Percentiles rank a stretch among this genome's conserved stretches.
Conservation (phyloP, 305 asterid genomes). For the Fraxinus latifolia region DNA sequence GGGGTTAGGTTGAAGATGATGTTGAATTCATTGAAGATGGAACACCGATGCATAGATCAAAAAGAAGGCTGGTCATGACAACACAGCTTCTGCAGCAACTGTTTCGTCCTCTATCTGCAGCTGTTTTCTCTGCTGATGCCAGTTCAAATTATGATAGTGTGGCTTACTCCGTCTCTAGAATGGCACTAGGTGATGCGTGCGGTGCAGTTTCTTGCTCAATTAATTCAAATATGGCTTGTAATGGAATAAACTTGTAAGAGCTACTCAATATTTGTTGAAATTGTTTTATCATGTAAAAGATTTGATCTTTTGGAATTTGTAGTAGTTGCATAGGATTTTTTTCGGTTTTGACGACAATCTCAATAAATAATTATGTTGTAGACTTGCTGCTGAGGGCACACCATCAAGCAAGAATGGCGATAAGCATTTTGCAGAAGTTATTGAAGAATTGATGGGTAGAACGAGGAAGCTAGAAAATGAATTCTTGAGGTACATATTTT, state of each 20-base stretch:
- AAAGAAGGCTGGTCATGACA: conserved; percentile 59
- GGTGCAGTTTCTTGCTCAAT: conserved; percentile 36
- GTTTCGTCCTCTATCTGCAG: conserved; percentile 46
- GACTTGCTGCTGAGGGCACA: conserved; percentile 36
- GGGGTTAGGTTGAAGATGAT: conserved; percentile 44
- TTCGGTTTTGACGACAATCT: not conserved
- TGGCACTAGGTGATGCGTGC: conserved; percentile 65
- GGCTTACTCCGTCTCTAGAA: conserved; percentile 48
- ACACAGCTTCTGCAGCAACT: conserved; percentile 79
- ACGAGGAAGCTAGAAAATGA: conserved; percentile 57
- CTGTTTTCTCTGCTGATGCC: conserved; percentile 48
- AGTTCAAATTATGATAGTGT: conserved; percentile 34
- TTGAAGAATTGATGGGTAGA: conserved; percentile 45
- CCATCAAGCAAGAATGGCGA: conserved; percentile 35
- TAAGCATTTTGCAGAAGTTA: conserved; percentile 31
- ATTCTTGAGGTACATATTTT: conserved; percentile 53
- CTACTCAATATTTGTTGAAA: conserved; percentile 25
- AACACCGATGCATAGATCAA: conserved; percentile 39
- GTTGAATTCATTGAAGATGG: conserved; percentile 50
- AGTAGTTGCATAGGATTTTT: not conserved
- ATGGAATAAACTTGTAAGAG: conserved; percentile 48
- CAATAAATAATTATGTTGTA: conserved; percentile 20
- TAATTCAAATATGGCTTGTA: conserved; percentile 28
- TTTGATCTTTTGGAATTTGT: conserved; percentile 8
- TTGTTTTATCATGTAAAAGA: conserved; percentile 19